Percentiles rank a stretch among this genome's conserved stretches.
Conservation (phyloP, 805 yeast genomes). For the Metschnikowia peoriensis region DNA sequence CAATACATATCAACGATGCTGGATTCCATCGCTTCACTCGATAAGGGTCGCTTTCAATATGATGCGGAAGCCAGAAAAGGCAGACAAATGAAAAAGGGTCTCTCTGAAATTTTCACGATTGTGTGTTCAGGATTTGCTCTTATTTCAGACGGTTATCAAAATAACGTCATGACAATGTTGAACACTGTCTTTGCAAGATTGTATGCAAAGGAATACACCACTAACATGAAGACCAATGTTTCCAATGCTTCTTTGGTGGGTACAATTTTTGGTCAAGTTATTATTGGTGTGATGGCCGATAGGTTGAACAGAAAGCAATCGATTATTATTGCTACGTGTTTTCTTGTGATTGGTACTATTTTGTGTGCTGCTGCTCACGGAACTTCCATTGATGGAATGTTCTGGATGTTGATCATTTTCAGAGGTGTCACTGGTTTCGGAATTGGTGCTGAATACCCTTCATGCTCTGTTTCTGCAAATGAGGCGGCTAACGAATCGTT, state of each 20-base stretch:
- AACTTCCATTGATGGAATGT: constrained; percentile 54
- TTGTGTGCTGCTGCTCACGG: constrained; percentile 75
- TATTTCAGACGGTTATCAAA: constrained; percentile 76
- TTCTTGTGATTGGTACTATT: constrained; percentile 62
- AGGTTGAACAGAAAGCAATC: constrained; percentile 69
- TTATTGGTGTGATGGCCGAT: constrained; percentile 62
- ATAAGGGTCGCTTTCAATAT: constrained; percentile 25
- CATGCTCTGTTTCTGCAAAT: constrained; percentile 64
- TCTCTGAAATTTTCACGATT: constrained; percentile 42
- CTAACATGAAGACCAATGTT: constrained; percentile 57
- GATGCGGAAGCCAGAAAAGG: constrained; percentile 31
- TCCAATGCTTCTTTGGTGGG: constrained; percentile 70
- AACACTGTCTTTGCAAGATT: constrained; percentile 53
- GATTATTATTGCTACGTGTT: constrained; percentile 59
- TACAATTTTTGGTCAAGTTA: constrained; percentile 68
- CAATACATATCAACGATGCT: neutral
- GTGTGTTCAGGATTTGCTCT: constrained; percentile 73
- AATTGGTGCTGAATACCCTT: constrained; percentile 75
- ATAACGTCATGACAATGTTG: constrained; percentile 69
- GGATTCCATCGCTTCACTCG: constrained; percentile 5
- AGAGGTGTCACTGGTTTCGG: constrained; percentile 80
- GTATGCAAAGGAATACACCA: constrained; percentile 40
- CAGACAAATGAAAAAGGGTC: constrained; percentile 24
- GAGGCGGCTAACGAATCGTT: constrained; percentile 73
- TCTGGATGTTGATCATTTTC: constrained; percentile 73